phyloP scores from a whole-genome alignment of 2,329 filamentous ascomycete species.

The Thielaviopsis populi region DNA sequence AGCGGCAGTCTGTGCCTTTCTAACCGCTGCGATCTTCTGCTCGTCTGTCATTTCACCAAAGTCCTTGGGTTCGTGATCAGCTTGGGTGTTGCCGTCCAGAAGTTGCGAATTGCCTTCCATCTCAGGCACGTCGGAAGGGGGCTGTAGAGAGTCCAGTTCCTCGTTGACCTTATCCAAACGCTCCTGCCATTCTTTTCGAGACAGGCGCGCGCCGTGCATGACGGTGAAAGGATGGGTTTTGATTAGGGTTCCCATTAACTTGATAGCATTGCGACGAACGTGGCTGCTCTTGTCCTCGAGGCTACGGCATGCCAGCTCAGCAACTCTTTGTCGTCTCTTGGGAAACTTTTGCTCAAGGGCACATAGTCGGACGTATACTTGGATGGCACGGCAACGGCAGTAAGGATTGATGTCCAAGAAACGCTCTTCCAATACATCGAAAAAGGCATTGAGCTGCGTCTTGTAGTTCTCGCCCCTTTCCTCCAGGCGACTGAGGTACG shows the following conservation, averaged over 20 bases:
- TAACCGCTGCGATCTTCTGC: conserved; percentile 55
- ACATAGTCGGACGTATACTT: conserved; percentile 83
- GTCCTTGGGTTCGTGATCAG: conserved; percentile 44
- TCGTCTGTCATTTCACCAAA: conserved; percentile 79
- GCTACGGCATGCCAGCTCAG: conserved; percentile 75
- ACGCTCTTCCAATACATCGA: conserved; percentile 88
- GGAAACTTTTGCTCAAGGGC: conserved; percentile 94
- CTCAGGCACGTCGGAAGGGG: conserved; percentile 57
- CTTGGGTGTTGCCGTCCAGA: conserved; percentile 75
- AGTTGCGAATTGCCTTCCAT: conserved; percentile 62
- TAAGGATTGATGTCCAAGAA: conserved; percentile 97
- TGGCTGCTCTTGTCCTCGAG: conserved; percentile 98
- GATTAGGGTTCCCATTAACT: conserved; percentile 72
- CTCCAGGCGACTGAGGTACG: conserved; percentile 77
- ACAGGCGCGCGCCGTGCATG: conserved; percentile 77
- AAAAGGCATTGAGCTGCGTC: conserved; percentile 89
- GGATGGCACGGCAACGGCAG: conserved; percentile 77
- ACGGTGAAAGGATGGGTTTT: conserved; percentile 89
- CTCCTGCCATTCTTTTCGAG: conserved; percentile 69
- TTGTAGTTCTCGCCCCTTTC: conserved; percentile 88
- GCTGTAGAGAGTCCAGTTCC: conserved; percentile 67
- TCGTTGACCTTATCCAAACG: conserved; percentile 69
- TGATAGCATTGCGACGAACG: conserved; percentile 87
- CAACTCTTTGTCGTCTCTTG: conserved; percentile 73
- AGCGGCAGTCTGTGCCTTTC: conserved; percentile 72